Evolutionary conservation across 2,329 filamentous ascomycete species (phyloP).

Genomic region (Aspergillus sp.): DNA sequence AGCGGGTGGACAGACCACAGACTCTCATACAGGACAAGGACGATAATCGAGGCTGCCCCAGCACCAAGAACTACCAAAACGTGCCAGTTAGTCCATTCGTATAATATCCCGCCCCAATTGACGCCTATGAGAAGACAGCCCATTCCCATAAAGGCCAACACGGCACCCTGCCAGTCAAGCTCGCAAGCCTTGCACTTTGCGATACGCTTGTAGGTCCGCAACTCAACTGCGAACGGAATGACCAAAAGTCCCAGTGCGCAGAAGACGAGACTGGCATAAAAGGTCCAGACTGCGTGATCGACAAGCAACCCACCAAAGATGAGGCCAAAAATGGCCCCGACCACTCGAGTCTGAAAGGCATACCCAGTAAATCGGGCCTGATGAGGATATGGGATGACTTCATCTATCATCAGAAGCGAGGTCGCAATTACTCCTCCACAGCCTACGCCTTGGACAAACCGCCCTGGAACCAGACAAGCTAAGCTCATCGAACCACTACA

Average conservation of each 20-base stretch:
- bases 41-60: constrained; percentile 34
- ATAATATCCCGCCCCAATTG: constrained; percentile 45
- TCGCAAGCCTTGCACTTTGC: constrained; percentile 25
- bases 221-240: constrained; percentile 34
- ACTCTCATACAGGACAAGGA: constrained; percentile 40
- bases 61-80: constrained; percentile 44
- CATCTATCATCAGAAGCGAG: constrained; percentile 46
- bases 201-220: constrained; percentile 26
- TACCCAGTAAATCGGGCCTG: constrained; percentile 37
- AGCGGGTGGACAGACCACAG: constrained; percentile 38
- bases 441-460: constrained; percentile 50
- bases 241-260: constrained; percentile 31
- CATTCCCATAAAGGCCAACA: constrained; percentile 42
- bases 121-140: constrained; percentile 45
- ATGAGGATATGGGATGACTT: constrained; percentile 40
- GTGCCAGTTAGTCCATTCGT: constrained; percentile 42
- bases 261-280: constrained; percentile 37
- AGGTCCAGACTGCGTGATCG: constrained; percentile 30
- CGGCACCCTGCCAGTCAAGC: constrained; percentile 48
- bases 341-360: constrained; percentile 32
- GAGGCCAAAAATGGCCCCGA: constrained; percentile 33
- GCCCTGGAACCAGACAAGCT: constrained; percentile 44
- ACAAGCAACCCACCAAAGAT: constrained; percentile 31
- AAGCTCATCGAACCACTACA: constrained; percentile 44
- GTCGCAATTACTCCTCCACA: constrained; percentile 49